A percentile compares a stretch with the other conserved stretches of the same genome.
These are phyloP conservation scores for Malus sieversii DNA, from an alignment of 306 rosid species.

Conservation along the genomic window DNA sequence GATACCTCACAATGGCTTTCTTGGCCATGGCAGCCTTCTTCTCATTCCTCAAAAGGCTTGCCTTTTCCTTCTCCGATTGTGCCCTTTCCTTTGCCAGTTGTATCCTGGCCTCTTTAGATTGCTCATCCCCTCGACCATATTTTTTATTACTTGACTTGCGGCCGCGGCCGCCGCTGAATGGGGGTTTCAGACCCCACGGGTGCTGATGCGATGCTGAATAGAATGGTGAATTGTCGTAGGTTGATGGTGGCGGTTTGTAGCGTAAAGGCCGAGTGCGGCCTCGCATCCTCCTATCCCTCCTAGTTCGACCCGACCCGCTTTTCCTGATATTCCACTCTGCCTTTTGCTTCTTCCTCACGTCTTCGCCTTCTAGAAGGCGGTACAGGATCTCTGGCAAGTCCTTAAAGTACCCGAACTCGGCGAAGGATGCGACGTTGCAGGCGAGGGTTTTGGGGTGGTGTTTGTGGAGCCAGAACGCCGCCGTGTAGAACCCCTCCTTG, in stretches of 20 bases:
- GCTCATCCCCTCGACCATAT: not conserved
- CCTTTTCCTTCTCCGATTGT: constrained; percentile 25
- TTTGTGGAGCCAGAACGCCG: constrained; percentile 54
- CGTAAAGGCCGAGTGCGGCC: not conserved
- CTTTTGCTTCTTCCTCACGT: constrained; percentile 24
- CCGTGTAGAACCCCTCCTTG: constrained; percentile 34
- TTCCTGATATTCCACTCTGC: constrained; percentile 13
- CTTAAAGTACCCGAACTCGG: constrained; percentile 63
- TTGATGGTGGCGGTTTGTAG: not conserved
- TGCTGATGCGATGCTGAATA: not conserved
- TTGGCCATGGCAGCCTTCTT: constrained; percentile 44
- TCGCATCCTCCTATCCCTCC: not conserved
- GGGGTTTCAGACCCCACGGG: not conserved
- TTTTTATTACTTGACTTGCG: not conserved
- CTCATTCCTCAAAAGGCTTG: constrained; percentile 27
- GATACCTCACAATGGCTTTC: constrained; percentile 39
- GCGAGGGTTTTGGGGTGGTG: constrained; percentile 58
- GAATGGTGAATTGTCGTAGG: not conserved
- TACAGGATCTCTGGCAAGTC: constrained; percentile 67
- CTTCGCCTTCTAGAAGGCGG: constrained; percentile 44
- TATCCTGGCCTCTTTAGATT: not conserved
- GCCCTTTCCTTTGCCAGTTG: not conserved
- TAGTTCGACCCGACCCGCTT: not conserved
- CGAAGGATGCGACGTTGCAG: constrained; percentile 41
- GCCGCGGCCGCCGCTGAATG: not conserved